Evolutionary conservation across 129 eudicot genomes (phyloP), one percentile per base, ranked within the genome.

Genomic region (Lactuca saligna): DNA sequence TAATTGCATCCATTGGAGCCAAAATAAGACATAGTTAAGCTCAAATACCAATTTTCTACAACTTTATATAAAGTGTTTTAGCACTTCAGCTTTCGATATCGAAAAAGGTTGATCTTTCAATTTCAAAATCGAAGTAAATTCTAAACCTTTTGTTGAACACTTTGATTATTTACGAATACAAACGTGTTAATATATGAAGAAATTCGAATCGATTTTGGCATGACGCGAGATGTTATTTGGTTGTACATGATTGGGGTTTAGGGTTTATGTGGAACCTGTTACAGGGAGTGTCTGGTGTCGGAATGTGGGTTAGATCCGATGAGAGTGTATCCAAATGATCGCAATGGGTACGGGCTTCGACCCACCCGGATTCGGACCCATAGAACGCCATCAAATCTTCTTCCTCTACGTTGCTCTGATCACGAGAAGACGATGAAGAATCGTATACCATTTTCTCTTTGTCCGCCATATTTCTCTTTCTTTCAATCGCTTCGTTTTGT

Each of bases 271-370:
- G 44, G 11, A n/a, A 93, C 98, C 95, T 86, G 78, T 69, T 54
- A 69, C 98, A 93, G 41, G 77, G 85, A 35, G 98, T 86, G 66
- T 84, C 83, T 6, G 92, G 96, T 16, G 88, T 67, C 3, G 98
- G 98, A 35, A 93, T 93, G 75, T 93, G 98, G 42, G 75, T 35
- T 20, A 86, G 95, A 78, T 87, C 98, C 35, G 88, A 73, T 38
- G 86, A 80, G 3, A 92, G 67, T 2, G 78, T 73, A 57, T 13
- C 68, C 14, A 92, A 70, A 70, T 89, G 98, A 57, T 93, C 98
- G 80, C 98, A 93, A 75, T 81, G 87, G 9, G 88, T 93, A 49
- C 89, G 82, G 73, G 95, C 95, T 77, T 89, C 97, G 42, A 93
- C 98, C 98, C 96, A 93, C 34, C 98, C 97, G 66, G 97, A 80